A percentile compares a stretch with the other conserved stretches of the same genome.
Conservation (phyloP, 306 rosid species). For the Crotalaria pallida region DNA sequence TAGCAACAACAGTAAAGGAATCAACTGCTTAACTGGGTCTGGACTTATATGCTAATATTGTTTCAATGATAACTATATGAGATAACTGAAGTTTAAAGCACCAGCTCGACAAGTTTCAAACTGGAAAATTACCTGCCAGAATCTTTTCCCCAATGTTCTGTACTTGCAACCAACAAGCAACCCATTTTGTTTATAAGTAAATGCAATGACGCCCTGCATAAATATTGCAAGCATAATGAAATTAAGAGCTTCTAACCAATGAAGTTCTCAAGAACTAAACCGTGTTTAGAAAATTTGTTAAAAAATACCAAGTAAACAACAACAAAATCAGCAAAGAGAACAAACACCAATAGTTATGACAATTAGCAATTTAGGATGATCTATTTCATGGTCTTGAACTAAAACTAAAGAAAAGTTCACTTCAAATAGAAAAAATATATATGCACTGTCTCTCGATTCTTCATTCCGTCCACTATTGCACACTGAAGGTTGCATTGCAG, state of each 20-base stretch:
- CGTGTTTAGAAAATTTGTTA: neutral
- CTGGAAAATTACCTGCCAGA: slow-evolving; percentile 69
- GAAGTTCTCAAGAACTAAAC: neutral
- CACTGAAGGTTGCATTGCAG: neutral
- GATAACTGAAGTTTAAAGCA: slow-evolving; percentile 14
- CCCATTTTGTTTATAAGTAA: slow-evolving; percentile 70
- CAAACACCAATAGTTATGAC: neutral
- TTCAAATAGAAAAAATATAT: neutral
- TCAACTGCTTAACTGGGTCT: neutral
- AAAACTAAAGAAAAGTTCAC: neutral
- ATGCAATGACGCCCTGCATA: slow-evolving; percentile 68
- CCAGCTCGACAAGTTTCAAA: slow-evolving; percentile 5
- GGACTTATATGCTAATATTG: neutral
- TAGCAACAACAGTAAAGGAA: neutral
- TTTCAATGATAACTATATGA: neutral
- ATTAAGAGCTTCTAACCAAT: slow-evolving; percentile 14
- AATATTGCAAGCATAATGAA: slow-evolving; percentile 1
- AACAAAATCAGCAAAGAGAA: neutral
- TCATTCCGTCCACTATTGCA: neutral
- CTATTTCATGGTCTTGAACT: neutral
- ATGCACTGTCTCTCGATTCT: neutral
- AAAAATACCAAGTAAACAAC: neutral
- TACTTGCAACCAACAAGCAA: slow-evolving; percentile 80
- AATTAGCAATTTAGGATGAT: neutral
- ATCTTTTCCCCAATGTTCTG: slow-evolving; percentile 59